Conservation (phyloP, 345 rosid species). For the Moricandia arvensis region DNA sequence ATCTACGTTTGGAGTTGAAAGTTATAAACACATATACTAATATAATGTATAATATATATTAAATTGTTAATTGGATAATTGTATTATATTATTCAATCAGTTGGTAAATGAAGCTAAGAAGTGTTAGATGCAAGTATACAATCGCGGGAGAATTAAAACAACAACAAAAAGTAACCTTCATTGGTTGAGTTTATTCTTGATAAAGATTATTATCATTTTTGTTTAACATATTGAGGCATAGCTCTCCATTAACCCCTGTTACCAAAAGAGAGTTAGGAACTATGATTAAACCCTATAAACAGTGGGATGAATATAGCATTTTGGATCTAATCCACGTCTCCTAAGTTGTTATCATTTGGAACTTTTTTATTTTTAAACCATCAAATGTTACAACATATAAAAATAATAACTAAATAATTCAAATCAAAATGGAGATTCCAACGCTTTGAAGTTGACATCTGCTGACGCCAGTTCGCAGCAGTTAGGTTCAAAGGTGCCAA, state of each 20-base stretch:
- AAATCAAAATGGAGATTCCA: conserved; percentile 39
- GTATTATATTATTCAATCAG: not conserved
- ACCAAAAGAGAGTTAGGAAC: not conserved
- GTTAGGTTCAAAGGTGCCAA: conserved; percentile 45
- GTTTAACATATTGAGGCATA: too few relatives aligned
- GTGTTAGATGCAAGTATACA: too few relatives aligned
- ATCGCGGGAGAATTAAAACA: too few relatives aligned
- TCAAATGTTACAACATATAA: not conserved
- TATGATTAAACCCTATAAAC: not conserved
- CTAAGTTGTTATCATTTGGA: not conserved
- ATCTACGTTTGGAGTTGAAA: not conserved
- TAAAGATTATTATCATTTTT: too few relatives aligned
- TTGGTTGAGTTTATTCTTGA: too few relatives aligned
- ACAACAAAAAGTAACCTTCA: too few relatives aligned
- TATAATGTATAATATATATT: not conserved
- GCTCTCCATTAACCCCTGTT: too few relatives aligned
- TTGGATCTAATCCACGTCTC: conserved; percentile 18
- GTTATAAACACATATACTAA: not conserved
- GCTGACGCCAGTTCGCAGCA: conserved; percentile 45
- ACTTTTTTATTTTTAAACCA: not conserved
- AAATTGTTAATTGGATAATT: not conserved
- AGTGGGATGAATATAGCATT: conserved; percentile 11
- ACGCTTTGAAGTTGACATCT: conserved; percentile 43
- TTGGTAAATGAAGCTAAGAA: not conserved
- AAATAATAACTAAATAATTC: conserved; percentile 5